phyloP scores from a whole-genome alignment of 2,329 filamentous ascomycete species.

The Fonsecaea multimorphosa region DNA sequence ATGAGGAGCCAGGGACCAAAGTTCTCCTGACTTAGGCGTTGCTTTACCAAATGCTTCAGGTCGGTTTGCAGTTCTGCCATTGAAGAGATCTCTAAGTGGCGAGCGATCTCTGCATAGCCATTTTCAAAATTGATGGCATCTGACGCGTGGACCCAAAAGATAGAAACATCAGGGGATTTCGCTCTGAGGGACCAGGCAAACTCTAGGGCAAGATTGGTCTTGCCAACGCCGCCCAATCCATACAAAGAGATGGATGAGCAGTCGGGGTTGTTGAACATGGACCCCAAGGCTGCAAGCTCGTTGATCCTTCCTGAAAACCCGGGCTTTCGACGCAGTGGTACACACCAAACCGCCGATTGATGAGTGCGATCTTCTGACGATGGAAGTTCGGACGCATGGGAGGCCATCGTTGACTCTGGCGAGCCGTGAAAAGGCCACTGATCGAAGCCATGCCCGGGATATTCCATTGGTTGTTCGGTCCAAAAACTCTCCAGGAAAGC shows the following conservation, averaged over 20 bases:
- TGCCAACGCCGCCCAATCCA: conserved; percentile 41
- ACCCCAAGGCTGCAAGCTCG: conserved; percentile 17
- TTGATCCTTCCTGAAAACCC: conserved; percentile 27
- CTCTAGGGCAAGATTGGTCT: conserved; percentile 40
- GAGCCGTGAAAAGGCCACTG: background rate
- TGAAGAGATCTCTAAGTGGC: conserved; percentile 14
- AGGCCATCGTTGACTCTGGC: background rate
- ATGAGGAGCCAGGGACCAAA: conserved; percentile 32
- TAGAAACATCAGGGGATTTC: conserved; percentile 15
- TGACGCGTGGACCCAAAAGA: conserved; percentile 30
- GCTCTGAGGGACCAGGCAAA: conserved; percentile 21
- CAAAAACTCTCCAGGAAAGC: conserved; percentile 28
- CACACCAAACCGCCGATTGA: background rate
- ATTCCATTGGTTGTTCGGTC: background rate
- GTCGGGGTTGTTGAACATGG: conserved; percentile 10
- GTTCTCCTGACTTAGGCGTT: conserved; percentile 2
- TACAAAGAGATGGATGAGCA: conserved; percentile 21
- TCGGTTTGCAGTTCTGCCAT: conserved; percentile 22
- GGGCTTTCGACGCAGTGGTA: background rate
- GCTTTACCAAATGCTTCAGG: conserved; percentile 22
- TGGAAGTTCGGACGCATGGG: background rate
- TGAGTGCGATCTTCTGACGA: background rate
- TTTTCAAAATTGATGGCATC: conserved; percentile 21
- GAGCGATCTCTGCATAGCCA: conserved; percentile 19
- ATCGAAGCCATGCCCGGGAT: background rate